Conservation (phyloP, 495 filamentous ascomycete species). For the Podospora comata region DNA sequence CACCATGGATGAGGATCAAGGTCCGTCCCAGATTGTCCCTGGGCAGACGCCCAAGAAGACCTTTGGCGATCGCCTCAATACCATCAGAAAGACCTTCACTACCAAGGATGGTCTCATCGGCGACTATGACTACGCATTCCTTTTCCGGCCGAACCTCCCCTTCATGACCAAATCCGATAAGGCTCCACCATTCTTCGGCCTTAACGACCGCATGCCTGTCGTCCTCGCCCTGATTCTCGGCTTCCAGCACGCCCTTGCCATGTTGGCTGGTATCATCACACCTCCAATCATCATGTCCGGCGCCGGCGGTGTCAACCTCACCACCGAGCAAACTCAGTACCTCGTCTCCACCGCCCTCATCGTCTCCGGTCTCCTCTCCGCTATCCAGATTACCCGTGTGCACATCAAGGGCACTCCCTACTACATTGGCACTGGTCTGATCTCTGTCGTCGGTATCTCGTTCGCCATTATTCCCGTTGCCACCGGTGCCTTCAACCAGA, state of each 20-base stretch:
- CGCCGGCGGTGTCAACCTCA: constrained; percentile 62
- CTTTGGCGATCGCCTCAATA: constrained; percentile 29
- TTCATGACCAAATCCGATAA: constrained; percentile 67
- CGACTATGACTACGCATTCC: constrained; percentile 74
- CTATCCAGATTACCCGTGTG: constrained; percentile 81
- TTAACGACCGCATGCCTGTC: constrained; percentile 79
- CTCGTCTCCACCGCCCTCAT: constrained; percentile 89
- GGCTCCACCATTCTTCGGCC: constrained; percentile 80
- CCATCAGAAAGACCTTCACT: constrained; percentile 39
- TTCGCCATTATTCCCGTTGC: constrained; percentile 88
- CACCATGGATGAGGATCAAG: constrained; percentile 41
- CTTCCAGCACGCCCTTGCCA: constrained; percentile 50
- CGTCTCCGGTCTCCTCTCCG: constrained; percentile 74
- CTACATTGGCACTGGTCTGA: constrained; percentile 81
- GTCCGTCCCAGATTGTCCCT: constrained; percentile 44
- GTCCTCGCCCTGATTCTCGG: constrained; percentile 62
- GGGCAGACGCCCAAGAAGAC: constrained; percentile 32
- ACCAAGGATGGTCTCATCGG: constrained; percentile 73
- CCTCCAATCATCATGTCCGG: constrained; percentile 76
- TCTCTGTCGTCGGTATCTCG: constrained; percentile 86
- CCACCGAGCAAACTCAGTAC: constrained; percentile 61
- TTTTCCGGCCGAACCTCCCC: constrained; percentile 75
- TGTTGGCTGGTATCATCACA: constrained; percentile 62
- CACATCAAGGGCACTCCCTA: constrained; percentile 77
- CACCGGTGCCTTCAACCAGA: constrained; percentile 70